Base-by-base conservation (phyloP, 2,329 filamentous ascomycete species). In the Elsinoe fawcettii region DNA sequence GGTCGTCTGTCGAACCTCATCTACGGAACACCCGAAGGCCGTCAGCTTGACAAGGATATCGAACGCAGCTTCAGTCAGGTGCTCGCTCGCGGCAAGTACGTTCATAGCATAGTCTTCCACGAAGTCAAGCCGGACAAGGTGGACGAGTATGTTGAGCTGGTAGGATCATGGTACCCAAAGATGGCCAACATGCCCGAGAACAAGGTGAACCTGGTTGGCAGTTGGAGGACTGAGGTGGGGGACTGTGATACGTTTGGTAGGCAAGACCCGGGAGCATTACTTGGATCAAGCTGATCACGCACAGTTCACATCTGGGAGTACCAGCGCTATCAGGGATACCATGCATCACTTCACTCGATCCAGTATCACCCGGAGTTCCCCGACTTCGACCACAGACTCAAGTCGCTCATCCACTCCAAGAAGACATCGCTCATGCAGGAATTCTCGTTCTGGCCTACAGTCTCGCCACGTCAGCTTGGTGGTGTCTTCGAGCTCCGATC, bases 251-350 rank as follows among this genome's bases (percentile, higher is more conserved):
- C 91, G 0, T 99, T 99, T 74, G 84, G 91, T 96, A 81, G 60
- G 82, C 71, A 47, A 30, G 9, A 5, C 32, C 1, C 16, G 25
- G 32, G n/a, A 6, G 8, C 2, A 23, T 3, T 18, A 1, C 16
- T 14, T 53, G 23, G 46, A 32, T 34, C 32, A 23, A 12, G 18
- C 39, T 36, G 27, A 18, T 6, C 34, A 22, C 4, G 39, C 16
- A 25, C 46, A 97, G 93, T 99, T 53, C 93, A 99, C 71, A 99
- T 99, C 67, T 99, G 93, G 93, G 93, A 99, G 73, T 99, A 99
- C 73, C 91, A 97, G 74, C 87, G 91, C 66, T 99, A 97, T 75
- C 81, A 91, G 65, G 93, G 93, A 60, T 97, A 97, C 73, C 93
- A 99, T 73, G 84, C 87, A 60, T 97, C 93, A 18, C 80, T 96